Evolutionary conservation across 345 rosid genomes (phyloP), one percentile per base, ranked within the genome.

Genomic region (Cardamine resedifolia): DNA sequence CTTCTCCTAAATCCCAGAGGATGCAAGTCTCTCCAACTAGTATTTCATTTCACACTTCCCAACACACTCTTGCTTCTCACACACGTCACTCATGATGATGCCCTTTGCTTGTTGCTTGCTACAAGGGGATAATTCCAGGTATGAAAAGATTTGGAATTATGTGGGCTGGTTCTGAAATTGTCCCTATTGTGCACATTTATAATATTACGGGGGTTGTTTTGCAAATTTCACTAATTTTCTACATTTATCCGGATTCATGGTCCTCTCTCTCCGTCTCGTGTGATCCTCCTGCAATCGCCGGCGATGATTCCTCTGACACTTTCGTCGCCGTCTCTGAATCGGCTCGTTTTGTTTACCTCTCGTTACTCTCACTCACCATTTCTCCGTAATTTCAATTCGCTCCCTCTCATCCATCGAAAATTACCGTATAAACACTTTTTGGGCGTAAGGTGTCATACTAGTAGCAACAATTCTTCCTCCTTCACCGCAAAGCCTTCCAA

Each of bases 401-500:
- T 23, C 62, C 79, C 83, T 56, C 50, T 34, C 34, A 39, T 55
- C 61, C 77, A 15, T 30, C 61, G 21, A 33, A 53, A 64, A 60
- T 61, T 59, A 68, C 48, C 74, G 16, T 79, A 73, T 45, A n/a
- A 27, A 47, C 83, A 65, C 2, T 69, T 74, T 39, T 63, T 78
- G 39, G 33, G 58, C 27, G 50, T 82, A 38, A 71, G 85, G 57
- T 85, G 78, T 10, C 84, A 60, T 26, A 59, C 88, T 75, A 75
- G 79, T 43, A 49, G 76, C 59, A 56, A 51, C 56, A 50, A 44
- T 3, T 85, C 82, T 64, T 76, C 77, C 49, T 79, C 90, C 58
- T 72, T 89, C 76, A 82, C 91, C 7, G 96, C 92, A 39, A 91
- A 85, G 76, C 83, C 95, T 7, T 91, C 96, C 5, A 89, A 89